phyloP scores from a whole-genome alignment of 2,329 filamentous ascomycete species.

The Fusarium devonianum region DNA sequence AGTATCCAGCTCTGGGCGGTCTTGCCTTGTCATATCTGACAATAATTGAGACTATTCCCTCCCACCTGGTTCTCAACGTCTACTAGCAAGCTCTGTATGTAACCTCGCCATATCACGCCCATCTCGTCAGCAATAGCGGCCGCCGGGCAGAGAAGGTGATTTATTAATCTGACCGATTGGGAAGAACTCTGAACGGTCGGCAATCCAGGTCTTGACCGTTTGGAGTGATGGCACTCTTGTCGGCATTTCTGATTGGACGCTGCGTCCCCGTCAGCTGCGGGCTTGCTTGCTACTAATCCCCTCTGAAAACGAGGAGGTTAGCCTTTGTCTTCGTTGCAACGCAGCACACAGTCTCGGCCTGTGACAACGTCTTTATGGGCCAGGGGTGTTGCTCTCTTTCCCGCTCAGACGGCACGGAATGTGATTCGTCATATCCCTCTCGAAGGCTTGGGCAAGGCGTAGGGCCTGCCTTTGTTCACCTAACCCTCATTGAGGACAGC shows the following conservation, averaged over 20 bases:
- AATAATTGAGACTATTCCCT: neutral
- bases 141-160: slow-evolving; percentile 12
- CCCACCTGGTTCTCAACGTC: too few relatives aligned
- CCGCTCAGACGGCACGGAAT: slow-evolving; percentile 26
- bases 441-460: slow-evolving; percentile 8
- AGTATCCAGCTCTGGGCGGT: slow-evolving; percentile 6
- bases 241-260: slow-evolving; percentile 16
- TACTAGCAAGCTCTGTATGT: too few relatives aligned
- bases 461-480: slow-evolving; percentile 16
- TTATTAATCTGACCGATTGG: slow-evolving; percentile 10
- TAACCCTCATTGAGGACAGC: neutral
- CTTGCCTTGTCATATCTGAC: slow-evolving; percentile 23
- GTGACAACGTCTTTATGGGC: neutral
- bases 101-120: slow-evolving; percentile 1
- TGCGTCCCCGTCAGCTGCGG: slow-evolving; percentile 1
- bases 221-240: slow-evolving; percentile 6
- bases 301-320: slow-evolving; percentile 18
- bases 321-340: slow-evolving; percentile 17
- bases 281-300: slow-evolving; percentile 2
- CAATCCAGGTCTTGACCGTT: neutral
- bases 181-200: neutral
- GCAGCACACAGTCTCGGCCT: slow-evolving; percentile 16
- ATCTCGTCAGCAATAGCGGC: slow-evolving; percentile 9
- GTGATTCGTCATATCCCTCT: slow-evolving; percentile 35
- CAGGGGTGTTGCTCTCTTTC: neutral